Evolutionary conservation across 306 rosid genomes (phyloP), one percentile per base, ranked within the genome.

Genomic region (Prunus armeniaca): DNA sequence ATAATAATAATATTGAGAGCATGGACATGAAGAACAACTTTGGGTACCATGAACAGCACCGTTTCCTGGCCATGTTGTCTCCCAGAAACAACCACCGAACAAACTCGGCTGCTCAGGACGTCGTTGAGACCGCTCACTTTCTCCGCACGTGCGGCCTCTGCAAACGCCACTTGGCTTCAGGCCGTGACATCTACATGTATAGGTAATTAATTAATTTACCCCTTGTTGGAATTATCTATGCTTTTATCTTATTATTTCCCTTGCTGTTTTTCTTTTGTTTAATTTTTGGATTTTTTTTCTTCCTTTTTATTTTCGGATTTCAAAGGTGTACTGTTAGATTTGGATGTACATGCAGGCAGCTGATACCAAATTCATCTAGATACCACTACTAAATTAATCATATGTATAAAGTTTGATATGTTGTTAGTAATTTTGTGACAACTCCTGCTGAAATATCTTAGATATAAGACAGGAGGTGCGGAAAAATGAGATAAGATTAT

Each of bases 121-220:
- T 60, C 69, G 55, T 76, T 14, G 83, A 86, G 45, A 80, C 93
- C 10, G 49, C 87, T 74, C 89, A 78, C 86, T 94, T 91, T 66
- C 96, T 94, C 50, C 88, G 84, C 19, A 85, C 83, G 50, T 94
- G 98, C 49, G 83, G 89, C 73, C 90, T 89, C 77, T 94, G 98
- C 50, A 81, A 77, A 1, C 79, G 81, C 65, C 87, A 52, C 61
- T 81, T 94, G 83, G 75, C 93, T 27, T 84, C 96, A 10, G 91
- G 85, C 69, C 87, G 88, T 28, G 98, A 94, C 88, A 90, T 94
- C 83, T 94, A 90, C 67, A 94, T 94, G 94, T 94, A 94, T 46
- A 90, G 87, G 98, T 93, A 84, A 7, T 9, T 6, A n/a, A 19
- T 56, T 10, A n/a, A 56, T n/a, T 55, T 55, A 10, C 19, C 25